Evolutionary conservation across 2,329 filamentous ascomycete species (phyloP).

Genomic region (Ophiocordyceps australis): DNA sequence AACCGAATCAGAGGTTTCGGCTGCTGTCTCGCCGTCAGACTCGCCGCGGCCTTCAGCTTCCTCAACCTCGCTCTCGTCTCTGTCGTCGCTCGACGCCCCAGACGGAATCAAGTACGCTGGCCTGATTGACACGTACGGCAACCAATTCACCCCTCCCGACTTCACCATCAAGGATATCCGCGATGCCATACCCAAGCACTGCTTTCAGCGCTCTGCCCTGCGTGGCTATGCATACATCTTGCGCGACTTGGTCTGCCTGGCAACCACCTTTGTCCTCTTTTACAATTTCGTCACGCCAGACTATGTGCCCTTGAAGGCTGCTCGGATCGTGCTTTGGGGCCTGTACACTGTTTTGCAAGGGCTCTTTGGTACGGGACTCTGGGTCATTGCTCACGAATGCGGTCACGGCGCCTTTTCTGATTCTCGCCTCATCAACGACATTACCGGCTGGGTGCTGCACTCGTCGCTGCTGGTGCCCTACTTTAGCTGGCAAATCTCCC

Average conservation of each 20-base stretch:
- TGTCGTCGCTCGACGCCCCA: slow-evolving; percentile 44
- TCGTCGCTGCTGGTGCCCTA: slow-evolving; percentile 83
- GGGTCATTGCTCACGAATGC: slow-evolving; percentile 96
- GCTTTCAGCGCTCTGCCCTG: slow-evolving; percentile 71
- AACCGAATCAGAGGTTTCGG: slow-evolving; percentile 34
- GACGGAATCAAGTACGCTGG: slow-evolving; percentile 33
- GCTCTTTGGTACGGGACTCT: slow-evolving; percentile 81
- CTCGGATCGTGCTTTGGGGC: slow-evolving; percentile 45
- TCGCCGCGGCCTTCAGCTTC: slow-evolving; percentile 51
- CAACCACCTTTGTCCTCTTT: slow-evolving; percentile 68
- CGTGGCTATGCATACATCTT: slow-evolving; percentile 67
- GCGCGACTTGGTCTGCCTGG: slow-evolving; percentile 59
- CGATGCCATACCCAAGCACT: slow-evolving; percentile 94
- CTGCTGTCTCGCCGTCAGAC: slow-evolving; percentile 37
- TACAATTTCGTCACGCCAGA: slow-evolving; percentile 82
- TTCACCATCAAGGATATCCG: slow-evolving; percentile 97
- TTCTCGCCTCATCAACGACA: slow-evolving; percentile 81
- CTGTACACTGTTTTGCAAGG: slow-evolving; percentile 70
- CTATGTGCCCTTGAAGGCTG: slow-evolving; percentile 50
- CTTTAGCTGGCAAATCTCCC: slow-evolving; percentile 98
- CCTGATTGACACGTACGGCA: slow-evolving; percentile 83
- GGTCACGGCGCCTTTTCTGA: slow-evolving; percentile 92
- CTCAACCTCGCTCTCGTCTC: slow-evolving; percentile 80
- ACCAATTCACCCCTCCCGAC: slow-evolving; percentile 82
- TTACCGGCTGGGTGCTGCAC: slow-evolving; percentile 82